Conservation (phyloP, 805 yeast genomes). For the Barnettozyma siamensis region DNA sequence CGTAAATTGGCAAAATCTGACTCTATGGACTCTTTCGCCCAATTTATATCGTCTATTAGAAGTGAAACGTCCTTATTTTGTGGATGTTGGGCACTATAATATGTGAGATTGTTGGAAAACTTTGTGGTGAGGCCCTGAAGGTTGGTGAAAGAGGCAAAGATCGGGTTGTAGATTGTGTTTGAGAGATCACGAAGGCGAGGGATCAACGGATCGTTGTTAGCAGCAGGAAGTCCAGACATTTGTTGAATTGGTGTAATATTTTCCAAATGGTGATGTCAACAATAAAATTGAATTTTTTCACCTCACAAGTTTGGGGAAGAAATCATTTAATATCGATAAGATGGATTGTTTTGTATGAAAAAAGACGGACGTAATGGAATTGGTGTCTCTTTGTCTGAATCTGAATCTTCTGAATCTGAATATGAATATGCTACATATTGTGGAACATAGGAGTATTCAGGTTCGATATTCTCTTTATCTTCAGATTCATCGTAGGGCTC, state of each 20-base stretch:
- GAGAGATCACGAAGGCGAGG: slow-evolving; percentile 5
- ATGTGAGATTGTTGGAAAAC: neutral
- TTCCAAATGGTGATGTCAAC: too few species aligned
- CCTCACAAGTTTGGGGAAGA: slow-evolving; percentile 1
- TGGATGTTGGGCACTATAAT: neutral
- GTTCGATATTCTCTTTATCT: too few species aligned
- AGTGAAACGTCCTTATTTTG: neutral
- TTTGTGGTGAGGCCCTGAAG: slow-evolving; percentile 3
- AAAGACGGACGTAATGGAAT: too few species aligned
- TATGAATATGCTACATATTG: too few species aligned
- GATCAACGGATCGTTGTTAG: slow-evolving; percentile 8
- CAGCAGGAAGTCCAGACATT: slow-evolving; percentile 7
- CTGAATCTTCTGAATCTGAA: too few species aligned
- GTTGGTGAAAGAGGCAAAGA: slow-evolving; percentile 4
- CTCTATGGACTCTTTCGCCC: slow-evolving; percentile 6
- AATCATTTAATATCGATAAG: neutral
- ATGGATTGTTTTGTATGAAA: too few species aligned
- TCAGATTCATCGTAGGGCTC: too few species aligned
- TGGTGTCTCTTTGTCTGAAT: too few species aligned
- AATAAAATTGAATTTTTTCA: too few species aligned
- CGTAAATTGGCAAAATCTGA: slow-evolving; percentile 3
- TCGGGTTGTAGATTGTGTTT: slow-evolving; percentile 5
- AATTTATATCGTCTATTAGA: slow-evolving; percentile 6
- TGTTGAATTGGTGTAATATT: neutral
- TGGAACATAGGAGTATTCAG: too few species aligned